A percentile compares a stretch with the other conserved stretches of the same genome.
These are phyloP conservation scores for Vaucheria bursata DNA, from an alignment of 352 stramenopile species.

Conservation along the genomic window DNA sequence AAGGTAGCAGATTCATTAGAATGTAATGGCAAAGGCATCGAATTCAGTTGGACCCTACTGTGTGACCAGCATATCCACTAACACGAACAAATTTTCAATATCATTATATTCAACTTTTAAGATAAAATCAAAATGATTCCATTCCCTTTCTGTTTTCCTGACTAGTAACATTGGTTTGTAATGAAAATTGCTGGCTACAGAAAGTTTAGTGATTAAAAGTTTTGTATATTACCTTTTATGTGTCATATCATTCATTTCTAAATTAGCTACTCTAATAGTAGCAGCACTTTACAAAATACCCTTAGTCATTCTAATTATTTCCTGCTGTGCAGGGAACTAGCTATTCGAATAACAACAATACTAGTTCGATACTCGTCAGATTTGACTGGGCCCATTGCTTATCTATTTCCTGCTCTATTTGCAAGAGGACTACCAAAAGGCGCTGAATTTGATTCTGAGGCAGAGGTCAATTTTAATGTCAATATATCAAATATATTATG, in stretches of 20 bases:
- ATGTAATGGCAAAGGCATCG: no score
- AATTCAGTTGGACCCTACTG: no score
- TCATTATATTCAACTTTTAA: no score
- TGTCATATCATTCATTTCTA: not conserved
- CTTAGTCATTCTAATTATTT: not conserved
- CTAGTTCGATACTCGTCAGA: constrained; percentile 27
- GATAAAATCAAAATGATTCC: no score
- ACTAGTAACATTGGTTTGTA: no score
- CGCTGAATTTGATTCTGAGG: constrained; percentile 21
- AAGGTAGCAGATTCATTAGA: no score
- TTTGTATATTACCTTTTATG: constrained; percentile 4
- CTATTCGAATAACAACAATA: constrained; percentile 11
- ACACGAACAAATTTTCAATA: no score
- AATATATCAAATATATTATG: no score
- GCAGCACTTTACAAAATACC: not conserved
- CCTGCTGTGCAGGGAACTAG: constrained; percentile 21
- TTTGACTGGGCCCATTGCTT: constrained; percentile 32
- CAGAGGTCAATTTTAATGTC: constrained; percentile 1
- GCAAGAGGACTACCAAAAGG: constrained; percentile 22
- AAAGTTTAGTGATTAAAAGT: no score
- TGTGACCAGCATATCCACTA: no score
- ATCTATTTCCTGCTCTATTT: constrained; percentile 38
- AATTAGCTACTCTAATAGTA: constrained; percentile 2
- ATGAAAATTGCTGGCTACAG: no score
- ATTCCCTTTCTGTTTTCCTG: no score